phyloP scores from a whole-genome alignment of 2,329 filamentous ascomycete species.

The Camillea tinctor region DNA sequence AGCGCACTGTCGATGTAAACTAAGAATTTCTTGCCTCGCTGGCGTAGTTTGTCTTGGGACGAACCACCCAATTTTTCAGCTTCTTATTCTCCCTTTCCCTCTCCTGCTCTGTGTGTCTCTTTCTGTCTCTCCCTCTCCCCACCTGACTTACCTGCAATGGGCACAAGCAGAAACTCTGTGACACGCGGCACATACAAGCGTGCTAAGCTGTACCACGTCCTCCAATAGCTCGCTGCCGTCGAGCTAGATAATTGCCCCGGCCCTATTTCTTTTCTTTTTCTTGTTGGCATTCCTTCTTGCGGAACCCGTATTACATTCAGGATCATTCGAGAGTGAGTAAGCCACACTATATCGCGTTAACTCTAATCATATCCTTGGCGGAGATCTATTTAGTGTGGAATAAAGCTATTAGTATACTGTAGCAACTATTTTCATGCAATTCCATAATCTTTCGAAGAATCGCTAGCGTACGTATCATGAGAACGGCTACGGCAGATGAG shows the following conservation, averaged over 20 bases:
- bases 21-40: too few relatives aligned
- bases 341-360: neutral
- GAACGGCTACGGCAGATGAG: neutral
- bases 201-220: neutral
- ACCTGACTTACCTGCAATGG: neutral
- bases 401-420: too few relatives aligned
- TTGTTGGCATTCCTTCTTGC: neutral
- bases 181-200: neutral
- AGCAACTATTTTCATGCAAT: too few relatives aligned
- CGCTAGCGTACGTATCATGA: too few relatives aligned
- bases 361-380: neutral
- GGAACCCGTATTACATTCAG: neutral
- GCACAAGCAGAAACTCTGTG: neutral
- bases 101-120: too few relatives aligned
- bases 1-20: too few relatives aligned
- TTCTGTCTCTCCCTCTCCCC: neutral
- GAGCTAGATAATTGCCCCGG: neutral
- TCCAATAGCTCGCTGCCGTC: neutral
- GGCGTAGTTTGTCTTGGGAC: too few relatives aligned
- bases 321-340: neutral
- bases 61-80: too few relatives aligned
- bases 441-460: too few relatives aligned
- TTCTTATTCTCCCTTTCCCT: too few relatives aligned
- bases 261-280: neutral
- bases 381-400: neutral